Percentiles rank a stretch among this genome's conserved stretches.
Conservation (phyloP, 495 filamentous ascomycete genomes). For the Podospora appendiculata region DNA sequence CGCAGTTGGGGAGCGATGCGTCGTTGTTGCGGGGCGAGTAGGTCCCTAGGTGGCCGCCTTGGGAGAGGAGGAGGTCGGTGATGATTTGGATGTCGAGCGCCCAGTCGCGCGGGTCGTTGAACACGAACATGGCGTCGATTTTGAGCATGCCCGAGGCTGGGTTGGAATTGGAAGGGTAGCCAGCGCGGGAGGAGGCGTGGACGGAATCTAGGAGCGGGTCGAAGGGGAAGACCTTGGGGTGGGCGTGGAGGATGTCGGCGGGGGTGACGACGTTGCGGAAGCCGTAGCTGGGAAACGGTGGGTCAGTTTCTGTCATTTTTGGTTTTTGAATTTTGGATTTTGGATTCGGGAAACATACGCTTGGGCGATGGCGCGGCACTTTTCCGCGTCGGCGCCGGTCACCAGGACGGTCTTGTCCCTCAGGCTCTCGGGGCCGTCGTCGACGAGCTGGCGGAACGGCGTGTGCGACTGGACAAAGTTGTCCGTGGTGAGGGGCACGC, state of each 20-base stretch:
- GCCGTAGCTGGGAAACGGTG: slow-evolving; percentile 34
- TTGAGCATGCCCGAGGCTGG: slow-evolving; percentile 40
- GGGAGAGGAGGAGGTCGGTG: slow-evolving; percentile 70
- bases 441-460: slow-evolving; percentile 62
- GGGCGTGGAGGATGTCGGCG: slow-evolving; percentile 67
- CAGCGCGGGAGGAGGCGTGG: slow-evolving; percentile 46
- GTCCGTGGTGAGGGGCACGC: slow-evolving; percentile 64
- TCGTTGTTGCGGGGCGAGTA: slow-evolving; percentile 56
- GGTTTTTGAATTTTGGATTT: background rate
- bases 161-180: slow-evolving; percentile 11
- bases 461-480: slow-evolving; percentile 95
- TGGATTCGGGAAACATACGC: slow-evolving; percentile 38
- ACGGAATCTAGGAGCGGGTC: slow-evolving; percentile 46
- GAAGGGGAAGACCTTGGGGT: slow-evolving; percentile 79
- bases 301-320: background rate
- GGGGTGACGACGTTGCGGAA: slow-evolving; percentile 81
- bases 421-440: slow-evolving; percentile 10
- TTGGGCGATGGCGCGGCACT: slow-evolving; percentile 69
- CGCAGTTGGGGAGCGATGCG: slow-evolving; percentile 55
- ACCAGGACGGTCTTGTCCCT: slow-evolving; percentile 71
- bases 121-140: slow-evolving; percentile 81
- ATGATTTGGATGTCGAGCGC: slow-evolving; percentile 79
- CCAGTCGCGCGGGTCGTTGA: slow-evolving; percentile 92
- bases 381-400: slow-evolving; percentile 70
- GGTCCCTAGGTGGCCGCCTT: slow-evolving; percentile 67